Evolutionary conservation across 129 eudicot species (phyloP), one percentile per base, ranked within the genome.

Genomic region (Pseudognaphalium luteoalbum): DNA sequence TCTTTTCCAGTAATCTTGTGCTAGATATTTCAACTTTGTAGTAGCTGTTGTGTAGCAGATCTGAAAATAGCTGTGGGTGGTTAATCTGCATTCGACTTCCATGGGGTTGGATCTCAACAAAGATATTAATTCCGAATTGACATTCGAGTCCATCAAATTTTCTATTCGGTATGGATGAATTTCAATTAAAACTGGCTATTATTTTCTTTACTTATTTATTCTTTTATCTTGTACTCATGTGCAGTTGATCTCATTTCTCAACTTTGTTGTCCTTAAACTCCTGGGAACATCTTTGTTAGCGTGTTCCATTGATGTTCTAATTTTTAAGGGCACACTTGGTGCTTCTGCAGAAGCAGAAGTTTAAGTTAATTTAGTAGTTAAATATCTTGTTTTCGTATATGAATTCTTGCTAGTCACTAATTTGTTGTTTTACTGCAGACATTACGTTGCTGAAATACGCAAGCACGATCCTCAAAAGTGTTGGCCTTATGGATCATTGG

Each of bases 91-190:
- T 63, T 71, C 47, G 9, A 70, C 21, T 20, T 66, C 35, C 20
- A 83, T 83, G 86, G 83, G 78, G 76, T 68, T 74, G 11, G 37
- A 74, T 50, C 60, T 78, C 68, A 67, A 73, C 75, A 51, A 58
- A 77, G 71, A 77, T 44, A 12, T 44, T 2, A 44, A 12, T 11
- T 44, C 52, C 41, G 68, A 72, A 72, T 58, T 12, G 19, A 71
- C 71, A 44, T 44, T 14, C 3, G 70, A 77, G 34, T 70, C 60
- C 58, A 32, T 20, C 72, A 73, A 62, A 20, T 78, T 83, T 78
- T 83, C 86, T 34, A 83, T 83, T 83, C 83, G 86, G 86, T 83
- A 83, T 58, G 86, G 25, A 56, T 58, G 41, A 73, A 44, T 12
- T 44, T 14, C 52, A 11, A 17, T 12, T 44, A 14, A 14, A 44